Conservation (phyloP, 2,329 filamentous ascomycete genomes). For the Dryadomyces quercus-mongolicae region DNA sequence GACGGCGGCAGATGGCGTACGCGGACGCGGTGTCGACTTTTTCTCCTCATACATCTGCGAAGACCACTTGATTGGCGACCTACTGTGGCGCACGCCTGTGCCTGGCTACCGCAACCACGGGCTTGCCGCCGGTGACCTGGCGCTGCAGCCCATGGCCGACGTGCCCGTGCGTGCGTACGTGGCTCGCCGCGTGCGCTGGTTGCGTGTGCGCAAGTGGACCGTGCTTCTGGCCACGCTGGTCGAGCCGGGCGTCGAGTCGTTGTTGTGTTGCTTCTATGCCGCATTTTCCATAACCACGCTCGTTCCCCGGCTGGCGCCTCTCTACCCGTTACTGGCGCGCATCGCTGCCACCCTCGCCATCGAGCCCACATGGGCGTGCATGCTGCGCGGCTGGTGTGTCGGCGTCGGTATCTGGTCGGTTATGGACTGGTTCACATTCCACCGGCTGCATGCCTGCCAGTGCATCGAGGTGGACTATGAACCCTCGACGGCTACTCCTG, state of each 20-base stretch:
- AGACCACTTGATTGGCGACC: conserved; percentile 87
- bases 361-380: conserved; percentile 54
- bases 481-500: conserved; percentile 58
- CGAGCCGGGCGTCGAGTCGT: conserved; percentile 81
- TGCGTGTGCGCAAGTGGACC: conserved; percentile 88
- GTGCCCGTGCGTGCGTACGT: conserved; percentile 71
- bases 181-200: conserved; percentile 74
- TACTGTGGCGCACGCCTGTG: conserved; percentile 65
- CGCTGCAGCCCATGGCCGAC: conserved; percentile 75
- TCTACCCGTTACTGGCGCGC: conserved; percentile 26
- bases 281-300: conserved; percentile 68
- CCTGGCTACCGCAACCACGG: conserved; percentile 64
- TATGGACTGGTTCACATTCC: conserved; percentile 63
- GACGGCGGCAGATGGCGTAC: conserved; percentile 23
- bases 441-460: conserved; percentile 58
- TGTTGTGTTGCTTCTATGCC: conserved; percentile 72
- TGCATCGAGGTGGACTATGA: conserved; percentile 54
- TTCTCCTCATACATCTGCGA: conserved; percentile 97
- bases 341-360: conserved; percentile 29
- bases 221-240: conserved; percentile 81
- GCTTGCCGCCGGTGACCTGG: conserved; percentile 73
- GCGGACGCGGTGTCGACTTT: conserved; percentile 66
- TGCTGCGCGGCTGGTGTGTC: conserved; percentile 51
- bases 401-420: conserved; percentile 60
- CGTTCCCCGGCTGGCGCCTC: conserved; percentile 25